Percentiles rank a stretch among this genome's conserved stretches.
Evolutionary conservation across 371 early-diverging fungal species (phyloP).

Genomic region (Mucor circinelloides): DNA sequence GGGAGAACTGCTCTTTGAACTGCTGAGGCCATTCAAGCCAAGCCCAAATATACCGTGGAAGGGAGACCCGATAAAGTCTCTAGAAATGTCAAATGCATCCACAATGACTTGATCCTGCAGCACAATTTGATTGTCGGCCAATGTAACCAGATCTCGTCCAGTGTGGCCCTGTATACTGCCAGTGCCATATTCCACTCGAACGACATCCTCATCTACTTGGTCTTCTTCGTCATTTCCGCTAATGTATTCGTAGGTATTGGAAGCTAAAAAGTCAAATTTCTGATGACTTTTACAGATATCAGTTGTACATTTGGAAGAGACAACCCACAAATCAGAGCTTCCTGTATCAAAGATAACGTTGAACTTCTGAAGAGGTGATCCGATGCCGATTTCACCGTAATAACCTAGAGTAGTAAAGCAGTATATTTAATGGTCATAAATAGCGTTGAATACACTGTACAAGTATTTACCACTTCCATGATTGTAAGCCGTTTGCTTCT

Average conservation of each 20-base stretch:
- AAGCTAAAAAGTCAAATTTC: constrained; percentile 18
- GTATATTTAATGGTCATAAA: no score
- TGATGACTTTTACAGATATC: constrained; percentile 50
- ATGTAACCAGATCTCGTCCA: constrained; percentile 50
- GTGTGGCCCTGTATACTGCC: constrained; percentile 57
- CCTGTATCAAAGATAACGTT: constrained; percentile 80
- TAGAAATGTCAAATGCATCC: constrained; percentile 55
- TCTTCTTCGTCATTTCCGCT: background rate
- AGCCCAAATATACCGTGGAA: constrained; percentile 77
- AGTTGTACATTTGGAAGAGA: constrained; percentile 83
- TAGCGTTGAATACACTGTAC: background rate
- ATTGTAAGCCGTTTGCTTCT: constrained; percentile 39
- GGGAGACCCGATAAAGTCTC: constrained; percentile 57
- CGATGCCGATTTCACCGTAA: constrained; percentile 63
- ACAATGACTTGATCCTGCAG: constrained; percentile 55
- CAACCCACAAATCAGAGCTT: constrained; percentile 85
- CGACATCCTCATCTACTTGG: constrained; percentile 6
- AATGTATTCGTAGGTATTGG: constrained; percentile 3
- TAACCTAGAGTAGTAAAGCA: constrained; percentile 45
- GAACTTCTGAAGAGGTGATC: constrained; percentile 71
- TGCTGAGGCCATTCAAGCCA: constrained; percentile 60
- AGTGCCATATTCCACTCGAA: constrained; percentile 69
- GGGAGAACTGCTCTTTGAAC: constrained; percentile 32
- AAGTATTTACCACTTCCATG: constrained; percentile 42
- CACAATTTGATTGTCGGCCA: constrained; percentile 43